Percentiles rank a stretch among this genome's conserved stretches.
phyloP scores from a whole-genome alignment of 169 alveolate species.

The Eimeria sp. region DNA sequence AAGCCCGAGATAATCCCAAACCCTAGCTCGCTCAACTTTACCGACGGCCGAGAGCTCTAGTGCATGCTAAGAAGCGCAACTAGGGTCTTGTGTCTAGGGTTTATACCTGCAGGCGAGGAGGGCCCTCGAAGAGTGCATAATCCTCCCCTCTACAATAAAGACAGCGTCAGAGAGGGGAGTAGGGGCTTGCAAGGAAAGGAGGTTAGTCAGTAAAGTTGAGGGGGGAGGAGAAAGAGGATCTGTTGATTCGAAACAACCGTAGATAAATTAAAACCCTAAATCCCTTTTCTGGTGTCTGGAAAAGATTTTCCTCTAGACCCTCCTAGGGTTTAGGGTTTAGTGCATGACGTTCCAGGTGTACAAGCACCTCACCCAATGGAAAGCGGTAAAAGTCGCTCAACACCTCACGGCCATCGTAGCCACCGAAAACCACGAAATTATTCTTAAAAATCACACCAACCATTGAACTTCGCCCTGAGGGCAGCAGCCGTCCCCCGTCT shows the following conservation, averaged over 20 bases:
- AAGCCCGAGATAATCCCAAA: neutral
- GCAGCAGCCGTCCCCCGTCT: slow-evolving; percentile 85
- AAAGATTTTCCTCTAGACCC: too few relatives aligned
- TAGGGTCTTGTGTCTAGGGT: slow-evolving; percentile 28
- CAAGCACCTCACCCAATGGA: slow-evolving; percentile 58
- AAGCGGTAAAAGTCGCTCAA: slow-evolving; percentile 92
- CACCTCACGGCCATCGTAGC: slow-evolving; percentile 92
- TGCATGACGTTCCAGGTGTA: slow-evolving; percentile 12
- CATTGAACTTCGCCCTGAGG: slow-evolving; percentile 92
- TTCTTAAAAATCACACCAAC: slow-evolving; percentile 86
- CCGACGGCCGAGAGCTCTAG: neutral
- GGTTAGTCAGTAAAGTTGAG: slow-evolving; percentile 53
- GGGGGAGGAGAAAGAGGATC: slow-evolving; percentile 65
- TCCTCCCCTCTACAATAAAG: slow-evolving; percentile 77
- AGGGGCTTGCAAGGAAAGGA: slow-evolving; percentile 47
- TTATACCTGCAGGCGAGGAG: slow-evolving; percentile 54
- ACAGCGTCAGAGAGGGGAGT: slow-evolving; percentile 54
- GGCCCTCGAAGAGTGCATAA: slow-evolving; percentile 39
- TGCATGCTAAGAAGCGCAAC: neutral
- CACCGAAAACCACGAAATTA: slow-evolving; percentile 92
- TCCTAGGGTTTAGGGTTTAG: slow-evolving; percentile 9
- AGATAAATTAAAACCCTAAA: neutral
- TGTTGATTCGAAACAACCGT: neutral
- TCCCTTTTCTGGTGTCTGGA: neutral
- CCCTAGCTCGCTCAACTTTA: neutral